Conservation (phyloP, 768 basidiomycete species). For the Kondoa subrosea region DNA sequence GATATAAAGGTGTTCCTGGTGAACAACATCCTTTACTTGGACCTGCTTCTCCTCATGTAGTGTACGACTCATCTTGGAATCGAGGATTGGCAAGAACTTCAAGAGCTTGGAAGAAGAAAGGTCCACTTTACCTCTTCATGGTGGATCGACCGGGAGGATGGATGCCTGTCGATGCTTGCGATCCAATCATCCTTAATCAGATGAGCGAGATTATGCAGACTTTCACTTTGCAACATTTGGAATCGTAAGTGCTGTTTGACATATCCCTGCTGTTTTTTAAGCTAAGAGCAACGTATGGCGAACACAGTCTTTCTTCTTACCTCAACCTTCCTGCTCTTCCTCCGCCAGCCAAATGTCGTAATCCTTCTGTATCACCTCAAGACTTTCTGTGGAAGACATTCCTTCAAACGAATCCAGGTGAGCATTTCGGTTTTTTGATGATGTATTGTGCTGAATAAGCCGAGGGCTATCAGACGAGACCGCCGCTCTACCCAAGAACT, state of each 20-base stretch:
- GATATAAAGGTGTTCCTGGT: background rate
- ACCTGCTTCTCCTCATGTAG: background rate
- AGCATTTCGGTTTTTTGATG: background rate
- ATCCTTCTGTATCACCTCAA: background rate
- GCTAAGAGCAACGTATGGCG: no score
- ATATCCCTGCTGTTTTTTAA: no score
- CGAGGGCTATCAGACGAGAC: background rate
- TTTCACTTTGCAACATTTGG: slow-evolving; percentile 8
- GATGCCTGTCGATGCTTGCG: slow-evolving; percentile 8
- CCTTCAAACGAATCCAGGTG: background rate
- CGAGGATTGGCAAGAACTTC: slow-evolving; percentile 1
- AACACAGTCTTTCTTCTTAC: slow-evolving; percentile 2
- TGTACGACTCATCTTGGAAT: background rate
- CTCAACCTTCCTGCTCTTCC: slow-evolving; percentile 6
- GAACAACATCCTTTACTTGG: slow-evolving; percentile 6
- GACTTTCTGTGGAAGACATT: slow-evolving; percentile 3
- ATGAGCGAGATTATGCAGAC: background rate
- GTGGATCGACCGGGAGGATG: slow-evolving; percentile 1
- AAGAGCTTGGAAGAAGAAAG: slow-evolving; percentile 2
- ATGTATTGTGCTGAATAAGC: background rate
- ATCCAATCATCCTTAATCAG: slow-evolving; percentile 1
- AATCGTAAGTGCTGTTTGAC: background rate
- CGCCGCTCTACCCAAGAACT: background rate
- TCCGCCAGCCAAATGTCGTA: slow-evolving; percentile 3
- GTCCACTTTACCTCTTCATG: background rate